Base-by-base conservation (phyloP, 1,139 yeast genomes). In the Taphrina pruni region DNA sequence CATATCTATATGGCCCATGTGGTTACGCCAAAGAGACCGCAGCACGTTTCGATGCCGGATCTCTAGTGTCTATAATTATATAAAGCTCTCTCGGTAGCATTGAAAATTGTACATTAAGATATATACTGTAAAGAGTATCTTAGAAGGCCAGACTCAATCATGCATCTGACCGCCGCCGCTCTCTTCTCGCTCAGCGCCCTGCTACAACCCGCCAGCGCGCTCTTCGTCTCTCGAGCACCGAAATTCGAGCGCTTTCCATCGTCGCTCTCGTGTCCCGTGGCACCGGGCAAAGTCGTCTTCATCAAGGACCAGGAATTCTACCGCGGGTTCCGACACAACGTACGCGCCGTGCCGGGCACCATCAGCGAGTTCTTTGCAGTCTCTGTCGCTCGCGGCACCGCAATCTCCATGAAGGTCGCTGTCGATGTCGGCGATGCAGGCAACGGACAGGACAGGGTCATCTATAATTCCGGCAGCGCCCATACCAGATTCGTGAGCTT, bases 241-340 rank as follows among this genome's bases (percentile, higher is more conserved):
- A n/a, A 17, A 11, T 50, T 50, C 54, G n/a, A 50, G 6, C 32
- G 54, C 2, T 50, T 50, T 1, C 54, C 54, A 7, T 21, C 54
- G n/a, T 50, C 54, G 4, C 35, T 50, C n/a, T 20, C 54, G 20
- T 50, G 54, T 21, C 54, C 54, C 1, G 36, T 8, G 8, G 36
- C 36, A 8, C 54, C 20, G 12, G 54, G 54, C 54, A 50, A n/a
- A 21, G 2, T n/a, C 35, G 32, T 26, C 32, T 50, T 50, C 54
- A 50, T 50, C 36, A 26, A 17, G 54, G 54, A 50, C n/a, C 36
- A 50, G 14, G 54, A 50, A 11, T 8, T 50, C 54, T 50, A 21
- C 21, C n/a, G n/a, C 12, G 54, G 54, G 12, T 26, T 50, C 36
- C 6, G 7, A 1, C 54, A 50, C 54, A 26, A 21, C 36, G 54